phyloP scores from a whole-genome alignment of 2,329 filamentous ascomycete genomes.

The Botrytis aclada region DNA sequence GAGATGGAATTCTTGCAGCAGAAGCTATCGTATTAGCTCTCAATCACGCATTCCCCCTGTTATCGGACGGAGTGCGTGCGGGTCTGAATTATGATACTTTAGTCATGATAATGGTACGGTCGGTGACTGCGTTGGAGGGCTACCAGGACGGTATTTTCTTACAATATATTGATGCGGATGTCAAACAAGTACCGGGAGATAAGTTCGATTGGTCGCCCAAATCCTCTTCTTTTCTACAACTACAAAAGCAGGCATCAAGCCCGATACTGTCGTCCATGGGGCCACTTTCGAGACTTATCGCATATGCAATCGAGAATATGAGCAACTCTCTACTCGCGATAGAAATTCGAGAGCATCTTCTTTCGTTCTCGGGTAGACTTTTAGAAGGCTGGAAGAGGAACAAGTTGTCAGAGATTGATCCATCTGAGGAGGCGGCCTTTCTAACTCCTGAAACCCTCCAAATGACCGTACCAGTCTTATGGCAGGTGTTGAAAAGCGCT shows the following conservation, averaged over 20 bases:
- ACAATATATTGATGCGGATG: conserved; percentile 58
- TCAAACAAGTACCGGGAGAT: conserved; percentile 47
- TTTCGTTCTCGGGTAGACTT: conserved; percentile 44
- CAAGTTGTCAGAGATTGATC: conserved; percentile 64
- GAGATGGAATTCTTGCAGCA: conserved; percentile 48
- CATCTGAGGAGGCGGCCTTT: conserved; percentile 55
- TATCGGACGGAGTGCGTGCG: conserved; percentile 51
- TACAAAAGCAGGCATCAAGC: conserved; percentile 53
- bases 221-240: conserved; percentile 55
- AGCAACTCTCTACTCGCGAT: conserved; percentile 44
- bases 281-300: conserved; percentile 59
- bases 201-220: conserved; percentile 58
- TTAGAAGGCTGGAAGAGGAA: conserved; percentile 65
- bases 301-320: conserved; percentile 58
- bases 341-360: conserved; percentile 51
- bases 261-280: conserved; percentile 60
- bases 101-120: conserved; percentile 55
- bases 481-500: conserved; percentile 61
- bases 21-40: conserved; percentile 56
- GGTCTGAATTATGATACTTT: conserved; percentile 57
- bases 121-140: conserved; percentile 58
- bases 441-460: conserved; percentile 56
- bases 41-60: conserved; percentile 60
- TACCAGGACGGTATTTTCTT: conserved; percentile 64
- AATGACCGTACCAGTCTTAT: conserved; percentile 58